Conservation (phyloP, 495 filamentous ascomycete genomes). For the Aspergillus steynii region DNA sequence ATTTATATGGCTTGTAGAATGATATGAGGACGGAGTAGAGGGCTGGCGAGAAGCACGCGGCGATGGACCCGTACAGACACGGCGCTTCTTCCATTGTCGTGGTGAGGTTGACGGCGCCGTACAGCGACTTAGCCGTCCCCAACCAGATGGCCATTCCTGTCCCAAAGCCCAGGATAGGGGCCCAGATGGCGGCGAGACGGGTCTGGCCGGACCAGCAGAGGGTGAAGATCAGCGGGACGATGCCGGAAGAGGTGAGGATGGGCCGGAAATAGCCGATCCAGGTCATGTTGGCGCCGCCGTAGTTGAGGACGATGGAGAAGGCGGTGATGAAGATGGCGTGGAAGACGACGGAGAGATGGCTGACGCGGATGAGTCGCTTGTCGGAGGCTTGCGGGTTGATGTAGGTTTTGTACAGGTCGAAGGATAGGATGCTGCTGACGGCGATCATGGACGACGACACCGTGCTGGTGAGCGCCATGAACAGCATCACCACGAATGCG, state of each 20-base stretch:
- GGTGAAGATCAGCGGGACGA: slow-evolving; percentile 38
- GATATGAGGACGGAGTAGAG: slow-evolving; percentile 45
- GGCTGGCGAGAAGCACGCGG: slow-evolving; percentile 37
- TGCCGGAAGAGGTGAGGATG: slow-evolving; percentile 39
- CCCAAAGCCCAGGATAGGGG: slow-evolving; percentile 38
- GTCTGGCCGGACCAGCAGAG: slow-evolving; percentile 43
- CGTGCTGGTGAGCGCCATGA: slow-evolving; percentile 56
- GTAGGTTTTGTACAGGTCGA: slow-evolving; percentile 55
- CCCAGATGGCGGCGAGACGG: slow-evolving; percentile 31
- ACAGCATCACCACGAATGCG: slow-evolving; percentile 52
- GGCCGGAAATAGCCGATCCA: slow-evolving; percentile 42
- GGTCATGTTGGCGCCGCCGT: slow-evolving; percentile 43
- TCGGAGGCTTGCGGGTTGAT: slow-evolving; percentile 46
- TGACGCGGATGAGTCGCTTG: slow-evolving; percentile 35
- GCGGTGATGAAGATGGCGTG: slow-evolving; percentile 41
- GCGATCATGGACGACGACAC: slow-evolving; percentile 49
- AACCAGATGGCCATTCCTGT: slow-evolving; percentile 41
- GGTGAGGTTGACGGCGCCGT: slow-evolving; percentile 32
- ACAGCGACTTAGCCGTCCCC: slow-evolving; percentile 30
- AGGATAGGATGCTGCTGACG: slow-evolving; percentile 47
- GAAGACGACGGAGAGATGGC: slow-evolving; percentile 38
- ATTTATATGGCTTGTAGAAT: slow-evolving; percentile 42
- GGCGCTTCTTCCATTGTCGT: slow-evolving; percentile 36
- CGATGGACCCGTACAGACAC: slow-evolving; percentile 35
- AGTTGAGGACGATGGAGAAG: slow-evolving; percentile 38